A percentile compares a stretch with the other conserved stretches of the same genome.
phyloP scores from a whole-genome alignment of 345 rosid genomes.

The Cardamine chenopodiifolia region DNA sequence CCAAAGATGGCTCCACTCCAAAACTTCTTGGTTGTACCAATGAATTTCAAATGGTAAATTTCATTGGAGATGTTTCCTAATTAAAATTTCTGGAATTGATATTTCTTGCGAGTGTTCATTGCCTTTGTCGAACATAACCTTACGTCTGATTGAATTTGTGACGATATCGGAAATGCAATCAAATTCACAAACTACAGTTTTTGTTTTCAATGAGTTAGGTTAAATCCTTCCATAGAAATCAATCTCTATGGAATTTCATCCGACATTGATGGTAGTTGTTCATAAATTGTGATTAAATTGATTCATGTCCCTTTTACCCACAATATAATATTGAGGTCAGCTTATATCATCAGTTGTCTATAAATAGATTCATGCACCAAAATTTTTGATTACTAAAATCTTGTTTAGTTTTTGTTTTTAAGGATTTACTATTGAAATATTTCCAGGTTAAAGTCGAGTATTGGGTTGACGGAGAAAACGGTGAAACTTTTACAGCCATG shows the following conservation, averaged over 20 bases:
- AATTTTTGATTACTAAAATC: not conserved
- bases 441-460: conserved; percentile 75
- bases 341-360: not conserved
- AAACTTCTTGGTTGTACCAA: conserved; percentile 38
- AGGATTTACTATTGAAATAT: not conserved
- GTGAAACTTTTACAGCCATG: conserved; percentile 57
- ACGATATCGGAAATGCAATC: not conserved
- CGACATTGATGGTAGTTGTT: not conserved
- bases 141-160: not conserved
- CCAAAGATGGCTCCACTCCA: conserved; percentile 16
- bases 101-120: not conserved
- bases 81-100: not conserved
- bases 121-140: not conserved
- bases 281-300: not conserved
- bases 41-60: conserved; percentile 38
- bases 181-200: not conserved
- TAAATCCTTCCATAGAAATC: not conserved
- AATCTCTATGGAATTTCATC: not conserved
- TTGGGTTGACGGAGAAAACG: conserved; percentile 67
- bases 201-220: not conserved
- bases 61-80: not conserved
- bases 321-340: too few species aligned
- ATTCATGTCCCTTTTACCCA: not conserved
- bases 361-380: not conserved
- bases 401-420: not conserved